These are phyloP conservation scores for Glycine tomentella DNA, from an alignment of 306 rosid species.

Conservation along the genomic window DNA sequence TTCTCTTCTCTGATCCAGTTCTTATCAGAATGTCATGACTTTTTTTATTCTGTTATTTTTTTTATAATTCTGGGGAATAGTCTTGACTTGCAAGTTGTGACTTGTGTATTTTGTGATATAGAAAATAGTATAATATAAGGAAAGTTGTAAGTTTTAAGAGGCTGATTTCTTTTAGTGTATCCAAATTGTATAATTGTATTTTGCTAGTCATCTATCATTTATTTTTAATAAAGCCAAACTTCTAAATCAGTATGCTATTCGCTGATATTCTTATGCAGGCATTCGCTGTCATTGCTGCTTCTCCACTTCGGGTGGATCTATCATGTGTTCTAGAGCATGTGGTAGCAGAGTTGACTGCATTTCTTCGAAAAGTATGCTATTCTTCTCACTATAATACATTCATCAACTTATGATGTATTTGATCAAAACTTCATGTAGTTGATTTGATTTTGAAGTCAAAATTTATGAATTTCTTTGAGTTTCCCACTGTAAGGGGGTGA, in stretches of 20 bases:
- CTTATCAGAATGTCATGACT: too few relatives aligned
- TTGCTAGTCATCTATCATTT: too few relatives aligned
- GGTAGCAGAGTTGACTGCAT: conserved; percentile 89
- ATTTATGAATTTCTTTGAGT: neutral
- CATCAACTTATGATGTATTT: conserved; percentile 29
- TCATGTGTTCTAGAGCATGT: conserved; percentile 94
- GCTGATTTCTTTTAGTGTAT: too few relatives aligned
- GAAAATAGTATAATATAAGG: too few relatives aligned
- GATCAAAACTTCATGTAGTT: conserved; percentile 28
- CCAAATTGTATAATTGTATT: too few relatives aligned
- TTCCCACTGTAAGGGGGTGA: neutral
- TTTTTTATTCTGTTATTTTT: too few relatives aligned
- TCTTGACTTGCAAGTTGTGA: too few relatives aligned
- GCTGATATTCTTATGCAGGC: conserved; percentile 67
- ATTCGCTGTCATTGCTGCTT: conserved; percentile 94
- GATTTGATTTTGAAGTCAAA: conserved; percentile 8
- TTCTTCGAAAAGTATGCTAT: conserved; percentile 83
- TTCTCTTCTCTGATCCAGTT: too few relatives aligned
- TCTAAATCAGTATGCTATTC: neutral
- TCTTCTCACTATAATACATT: conserved; percentile 23
- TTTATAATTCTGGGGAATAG: too few relatives aligned
- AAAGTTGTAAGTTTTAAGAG: too few relatives aligned
- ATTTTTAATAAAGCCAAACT: too few relatives aligned
- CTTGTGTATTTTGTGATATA: too few relatives aligned
- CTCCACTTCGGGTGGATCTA: conserved; percentile 84